A percentile compares a stretch with the other conserved stretches of the same genome.
Conservation (phyloP, 805 yeast genomes). For the Candida vartiovaarae region DNA sequence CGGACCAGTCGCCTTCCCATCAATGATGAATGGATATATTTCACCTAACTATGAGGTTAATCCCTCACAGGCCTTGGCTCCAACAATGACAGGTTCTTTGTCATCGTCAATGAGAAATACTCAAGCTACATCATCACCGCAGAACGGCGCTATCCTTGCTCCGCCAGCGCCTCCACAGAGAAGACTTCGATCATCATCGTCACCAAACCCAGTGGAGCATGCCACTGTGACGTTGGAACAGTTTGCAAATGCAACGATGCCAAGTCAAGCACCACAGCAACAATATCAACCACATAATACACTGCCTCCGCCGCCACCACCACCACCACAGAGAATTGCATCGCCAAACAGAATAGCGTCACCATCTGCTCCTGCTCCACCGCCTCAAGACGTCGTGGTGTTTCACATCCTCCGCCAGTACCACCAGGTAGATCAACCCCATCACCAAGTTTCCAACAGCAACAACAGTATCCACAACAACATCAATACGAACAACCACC, state of each 20-base stretch:
- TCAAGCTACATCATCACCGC: conserved; percentile 1
- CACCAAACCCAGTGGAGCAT: conserved; percentile 15
- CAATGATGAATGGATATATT: conserved; percentile 4
- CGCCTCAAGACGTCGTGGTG: conserved; percentile 32
- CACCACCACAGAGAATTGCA: conserved; percentile 5
- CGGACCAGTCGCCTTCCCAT: neutral
- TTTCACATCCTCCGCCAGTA: conserved; percentile 24
- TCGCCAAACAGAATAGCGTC: conserved; percentile 23
- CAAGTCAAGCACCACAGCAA: neutral
- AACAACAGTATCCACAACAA: neutral
- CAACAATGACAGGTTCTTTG: conserved; percentile 36
- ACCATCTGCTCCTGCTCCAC: conserved; percentile 4
- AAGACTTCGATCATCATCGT: conserved; percentile 4
- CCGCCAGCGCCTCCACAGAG: conserved; percentile 3
- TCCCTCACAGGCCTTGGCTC: conserved; percentile 23
- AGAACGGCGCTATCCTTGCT: conserved; percentile 6
- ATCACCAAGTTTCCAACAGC: conserved; percentile 7
- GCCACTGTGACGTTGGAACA: conserved; percentile 6
- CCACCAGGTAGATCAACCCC: conserved; percentile 13
- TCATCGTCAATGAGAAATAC: conserved; percentile 16
- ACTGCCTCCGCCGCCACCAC: neutral
- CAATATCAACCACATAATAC: neutral
- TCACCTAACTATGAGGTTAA: conserved; percentile 10
- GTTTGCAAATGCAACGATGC: conserved; percentile 12
- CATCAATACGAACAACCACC: conserved; percentile 4